Percentiles rank a stretch among this genome's conserved stretches.
Conservation (phyloP, 2,329 filamentous ascomycete genomes). For the Tolypocladium inflatum region DNA sequence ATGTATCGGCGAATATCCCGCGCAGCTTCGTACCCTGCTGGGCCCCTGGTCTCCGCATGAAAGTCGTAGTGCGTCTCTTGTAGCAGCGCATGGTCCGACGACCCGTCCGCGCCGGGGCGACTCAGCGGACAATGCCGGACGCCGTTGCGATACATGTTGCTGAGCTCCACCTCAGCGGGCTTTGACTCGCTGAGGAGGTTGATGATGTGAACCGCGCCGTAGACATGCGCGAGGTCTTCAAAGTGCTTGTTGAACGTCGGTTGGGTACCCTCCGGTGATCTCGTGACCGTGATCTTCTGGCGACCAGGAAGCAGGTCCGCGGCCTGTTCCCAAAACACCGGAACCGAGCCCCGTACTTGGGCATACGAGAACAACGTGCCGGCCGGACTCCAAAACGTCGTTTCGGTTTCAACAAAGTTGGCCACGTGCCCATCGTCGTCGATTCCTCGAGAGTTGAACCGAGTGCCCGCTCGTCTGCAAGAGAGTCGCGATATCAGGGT, state of each 20-base stretch:
- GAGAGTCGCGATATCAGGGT: constrained; percentile 89
- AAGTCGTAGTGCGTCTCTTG: constrained; percentile 89
- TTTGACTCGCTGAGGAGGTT: constrained; percentile 91
- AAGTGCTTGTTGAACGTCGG: constrained; percentile 96
- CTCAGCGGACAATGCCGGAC: constrained; percentile 67
- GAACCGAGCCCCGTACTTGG: constrained; percentile 86
- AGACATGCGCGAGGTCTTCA: constrained; percentile 71
- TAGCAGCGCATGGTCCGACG: constrained; percentile 62
- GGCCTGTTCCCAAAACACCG: constrained; percentile 94
- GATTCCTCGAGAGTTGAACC: constrained; percentile 95
- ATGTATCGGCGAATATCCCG: constrained; percentile 72
- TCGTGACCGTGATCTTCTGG: constrained; percentile 86
- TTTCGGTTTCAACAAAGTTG: constrained; percentile 98
- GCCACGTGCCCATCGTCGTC: constrained; percentile 96
- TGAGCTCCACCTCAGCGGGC: constrained; percentile 75
- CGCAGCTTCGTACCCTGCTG: constrained; percentile 84
- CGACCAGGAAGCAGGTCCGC: constrained; percentile 81
- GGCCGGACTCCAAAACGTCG: constrained; percentile 75
- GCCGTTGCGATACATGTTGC: constrained; percentile 68
- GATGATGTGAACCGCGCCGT: constrained; percentile 85
- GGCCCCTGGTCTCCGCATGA: constrained; percentile 83
- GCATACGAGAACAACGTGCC: constrained; percentile 83
- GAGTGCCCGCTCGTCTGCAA: constrained; percentile 80
- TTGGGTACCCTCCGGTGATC: constrained; percentile 83
- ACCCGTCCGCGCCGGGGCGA: constrained; percentile 42